Conservation (phyloP, 345 rosid species). For the Mercurialis annua region DNA sequence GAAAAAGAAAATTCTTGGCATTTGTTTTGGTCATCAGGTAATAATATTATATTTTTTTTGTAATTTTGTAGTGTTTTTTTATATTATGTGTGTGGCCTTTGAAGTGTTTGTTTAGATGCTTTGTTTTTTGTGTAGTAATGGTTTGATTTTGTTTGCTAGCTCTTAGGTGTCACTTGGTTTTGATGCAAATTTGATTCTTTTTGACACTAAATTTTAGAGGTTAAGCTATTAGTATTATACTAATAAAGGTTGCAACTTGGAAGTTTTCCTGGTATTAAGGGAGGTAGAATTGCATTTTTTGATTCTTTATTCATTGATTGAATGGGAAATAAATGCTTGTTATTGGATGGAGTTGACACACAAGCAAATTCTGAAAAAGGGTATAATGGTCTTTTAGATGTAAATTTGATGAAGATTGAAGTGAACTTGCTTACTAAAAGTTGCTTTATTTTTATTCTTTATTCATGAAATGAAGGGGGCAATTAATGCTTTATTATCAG, state of each 20-base stretch:
- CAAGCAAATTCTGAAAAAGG: background rate
- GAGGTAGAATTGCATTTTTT: background rate
- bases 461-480: background rate
- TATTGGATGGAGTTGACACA: background rate
- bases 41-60: background rate
- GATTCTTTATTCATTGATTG: background rate
- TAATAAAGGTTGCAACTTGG: background rate
- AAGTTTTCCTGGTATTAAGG: background rate
- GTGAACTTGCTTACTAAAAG: too few species aligned
- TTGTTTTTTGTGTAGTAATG: conserved; percentile 2
- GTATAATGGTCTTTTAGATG: background rate
- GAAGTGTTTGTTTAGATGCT: background rate
- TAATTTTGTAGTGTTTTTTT: background rate
- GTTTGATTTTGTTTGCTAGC: background rate
- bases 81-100: background rate
- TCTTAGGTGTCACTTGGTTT: background rate
- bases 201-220: background rate
- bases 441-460: background rate
- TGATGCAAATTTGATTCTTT: background rate
- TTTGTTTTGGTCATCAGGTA: conserved; percentile 88
- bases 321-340: background rate
- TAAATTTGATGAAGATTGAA: too few species aligned
- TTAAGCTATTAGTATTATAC: background rate
- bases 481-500: background rate
- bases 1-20: conserved; percentile 57